These are phyloP conservation scores for Prorocentrum cordatum DNA, from an alignment of 169 alveolate genomes.

Conservation along the genomic window DNA sequence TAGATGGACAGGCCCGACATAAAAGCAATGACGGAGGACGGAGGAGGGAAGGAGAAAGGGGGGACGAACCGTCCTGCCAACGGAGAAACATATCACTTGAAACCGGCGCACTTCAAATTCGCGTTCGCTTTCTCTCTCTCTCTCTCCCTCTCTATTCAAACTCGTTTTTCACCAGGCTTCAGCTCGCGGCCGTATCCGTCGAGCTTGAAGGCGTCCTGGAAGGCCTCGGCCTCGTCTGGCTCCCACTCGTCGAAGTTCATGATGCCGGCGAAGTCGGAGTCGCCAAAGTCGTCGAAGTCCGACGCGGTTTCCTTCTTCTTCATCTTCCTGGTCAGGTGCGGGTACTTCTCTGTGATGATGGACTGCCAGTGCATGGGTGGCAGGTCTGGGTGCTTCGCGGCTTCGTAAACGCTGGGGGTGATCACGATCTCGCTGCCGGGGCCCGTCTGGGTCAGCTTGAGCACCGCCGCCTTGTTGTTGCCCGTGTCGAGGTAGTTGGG, in stretches of 20 bases:
- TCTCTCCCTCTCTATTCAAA: too few relatives aligned
- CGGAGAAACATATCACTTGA: too few relatives aligned
- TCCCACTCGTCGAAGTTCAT: constrained; percentile 70
- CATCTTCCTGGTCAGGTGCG: constrained; percentile 62
- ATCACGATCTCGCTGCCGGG: constrained; percentile 21
- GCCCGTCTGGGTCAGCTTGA: constrained; percentile 8
- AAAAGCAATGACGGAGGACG: too few relatives aligned
- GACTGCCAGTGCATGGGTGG: constrained; percentile 68
- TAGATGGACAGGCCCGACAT: too few relatives aligned
- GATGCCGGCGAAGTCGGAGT: constrained; percentile 58
- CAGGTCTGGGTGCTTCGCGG: constrained; percentile 58
- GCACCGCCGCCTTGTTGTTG: constrained; percentile 35
- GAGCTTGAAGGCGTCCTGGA: neutral
- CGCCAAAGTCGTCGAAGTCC: constrained; percentile 19
- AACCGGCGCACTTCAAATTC: too few relatives aligned
- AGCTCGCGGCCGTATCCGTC: neutral
- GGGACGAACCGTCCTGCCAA: too few relatives aligned
- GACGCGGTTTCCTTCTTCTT: neutral
- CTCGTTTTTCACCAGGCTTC: too few relatives aligned
- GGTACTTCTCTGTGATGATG: constrained; percentile 14
- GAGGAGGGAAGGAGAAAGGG: too few relatives aligned
- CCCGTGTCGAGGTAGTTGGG: constrained; percentile 62
- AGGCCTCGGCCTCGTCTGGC: constrained; percentile 34
- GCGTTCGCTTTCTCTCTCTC: too few relatives aligned
- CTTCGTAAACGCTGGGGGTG: constrained; percentile 17